Evolutionary conservation across 2,329 filamentous ascomycete genomes (phyloP), one percentile per base, ranked within the genome.

Genomic region (Didymella sp.): DNA sequence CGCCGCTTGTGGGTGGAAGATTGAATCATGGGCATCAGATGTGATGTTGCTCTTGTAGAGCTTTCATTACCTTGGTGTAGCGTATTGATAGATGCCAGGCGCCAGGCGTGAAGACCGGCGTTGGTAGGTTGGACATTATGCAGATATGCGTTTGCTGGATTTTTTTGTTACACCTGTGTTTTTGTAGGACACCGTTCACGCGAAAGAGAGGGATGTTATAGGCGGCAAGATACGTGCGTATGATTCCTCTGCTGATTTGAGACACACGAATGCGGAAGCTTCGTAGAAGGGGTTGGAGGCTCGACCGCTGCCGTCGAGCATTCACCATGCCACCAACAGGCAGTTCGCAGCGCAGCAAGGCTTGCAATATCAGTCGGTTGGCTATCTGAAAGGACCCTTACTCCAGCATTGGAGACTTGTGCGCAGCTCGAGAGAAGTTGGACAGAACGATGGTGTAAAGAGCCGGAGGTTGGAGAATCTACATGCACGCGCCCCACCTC

Each of bases 51-150:
- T 60, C 43, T 43, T 49, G 17, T 4, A 64, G 24, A 17, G 37
- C 9, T 22, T 53, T 49, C 44, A 58, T 57, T 27, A 62, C 21
- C n/a, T 57, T 58, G 17, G 43, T 37, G 48, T 59, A 66, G 45
- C 51, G 57, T 43, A 30, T 46, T 12, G 63, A 61, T 27, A 41
- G 30, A 33, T 66, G 59, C 61, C 61, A 66, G 15, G 63, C 44
- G 13, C 63, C 63, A 17, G 56, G 59, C 6, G 60, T 37, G 33
- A 66, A 58, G 38, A 66, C 15, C 5, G 42, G 19, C 27, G 37
- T 50, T 31, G 37, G 47, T 28, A 19, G 17, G 24, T 37, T 17
- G n/a, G 30, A 27, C 49, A 51, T 51, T 35, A 30, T 5, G n/a
- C 33, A 37, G 4, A 17, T 11, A 19, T 1, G 17, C 9, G 4